A percentile compares a stretch with the other conserved stretches of the same genome.
Conservation (phyloP, 2,329 filamentous ascomycete species). For the Penicillium sp. region DNA sequence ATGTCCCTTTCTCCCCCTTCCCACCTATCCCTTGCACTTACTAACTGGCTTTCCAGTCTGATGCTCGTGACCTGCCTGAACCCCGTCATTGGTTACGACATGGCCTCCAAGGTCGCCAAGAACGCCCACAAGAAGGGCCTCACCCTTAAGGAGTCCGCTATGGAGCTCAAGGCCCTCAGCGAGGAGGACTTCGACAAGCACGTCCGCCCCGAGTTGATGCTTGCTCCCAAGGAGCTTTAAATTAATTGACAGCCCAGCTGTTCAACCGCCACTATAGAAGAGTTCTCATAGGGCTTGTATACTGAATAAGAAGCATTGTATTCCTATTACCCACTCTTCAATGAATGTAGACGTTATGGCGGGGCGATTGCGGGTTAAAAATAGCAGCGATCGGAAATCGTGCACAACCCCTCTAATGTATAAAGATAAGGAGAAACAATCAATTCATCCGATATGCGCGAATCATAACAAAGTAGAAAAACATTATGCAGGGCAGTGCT, state of each 20-base stretch:
- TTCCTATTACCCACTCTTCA: background rate
- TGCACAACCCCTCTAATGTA: background rate
- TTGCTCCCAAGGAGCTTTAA: slow-evolving; percentile 72
- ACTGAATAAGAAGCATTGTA: slow-evolving; percentile 17
- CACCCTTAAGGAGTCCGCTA: slow-evolving; percentile 88
- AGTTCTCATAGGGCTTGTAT: slow-evolving; percentile 22
- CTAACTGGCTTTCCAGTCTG: slow-evolving; percentile 58
- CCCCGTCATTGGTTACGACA: slow-evolving; percentile 95
- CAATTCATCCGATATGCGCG: background rate
- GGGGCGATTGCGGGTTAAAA: background rate
- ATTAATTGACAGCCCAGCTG: slow-evolving; percentile 10
- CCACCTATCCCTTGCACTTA: slow-evolving; percentile 5
- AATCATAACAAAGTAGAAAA: background rate
- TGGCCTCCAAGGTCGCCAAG: slow-evolving; percentile 96
- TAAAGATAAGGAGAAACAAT: background rate
- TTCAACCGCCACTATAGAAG: slow-evolving; percentile 18
- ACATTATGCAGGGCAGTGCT: background rate
- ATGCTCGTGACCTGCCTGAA: slow-evolving; percentile 99
- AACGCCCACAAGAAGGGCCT: slow-evolving; percentile 98
- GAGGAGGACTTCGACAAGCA: slow-evolving; percentile 87
- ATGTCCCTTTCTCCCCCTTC: slow-evolving; percentile 38
- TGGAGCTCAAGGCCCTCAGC: slow-evolving; percentile 87
- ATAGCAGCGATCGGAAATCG: background rate
- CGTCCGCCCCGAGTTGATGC: slow-evolving; percentile 93
- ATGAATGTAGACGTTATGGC: background rate